These are phyloP conservation scores for Cladophialophora chaetospira DNA, from an alignment of 2,329 filamentous ascomycete species.

Conservation along the genomic window DNA sequence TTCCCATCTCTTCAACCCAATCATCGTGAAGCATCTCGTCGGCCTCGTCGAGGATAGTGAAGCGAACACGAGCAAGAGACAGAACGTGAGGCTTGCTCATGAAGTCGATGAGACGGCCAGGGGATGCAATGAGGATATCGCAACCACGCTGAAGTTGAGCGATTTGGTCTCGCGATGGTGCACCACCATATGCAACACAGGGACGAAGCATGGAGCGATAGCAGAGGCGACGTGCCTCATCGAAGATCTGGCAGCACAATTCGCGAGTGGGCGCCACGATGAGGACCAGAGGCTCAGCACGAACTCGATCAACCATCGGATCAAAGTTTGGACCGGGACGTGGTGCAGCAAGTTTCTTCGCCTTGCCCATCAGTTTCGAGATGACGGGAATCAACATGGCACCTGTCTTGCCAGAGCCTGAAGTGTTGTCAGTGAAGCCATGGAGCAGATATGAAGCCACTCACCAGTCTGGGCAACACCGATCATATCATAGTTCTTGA, in stretches of 20 bases:
- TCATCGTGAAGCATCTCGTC: conserved; percentile 84
- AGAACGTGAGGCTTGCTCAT: conserved; percentile 69
- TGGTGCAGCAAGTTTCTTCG: conserved; percentile 77
- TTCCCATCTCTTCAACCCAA: conserved; percentile 74
- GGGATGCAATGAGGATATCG: conserved; percentile 84
- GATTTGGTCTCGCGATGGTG: conserved; percentile 68
- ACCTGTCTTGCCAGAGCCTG: conserved; percentile 94
- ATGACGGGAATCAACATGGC: conserved; percentile 88
- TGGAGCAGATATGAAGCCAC: conserved; percentile 30
- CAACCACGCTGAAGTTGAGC: conserved; percentile 78
- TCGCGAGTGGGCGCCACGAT: conserved; percentile 86
- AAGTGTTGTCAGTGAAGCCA: not conserved
- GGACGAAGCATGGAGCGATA: conserved; percentile 95
- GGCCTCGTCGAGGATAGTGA: conserved; percentile 83
- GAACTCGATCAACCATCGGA: conserved; percentile 54
- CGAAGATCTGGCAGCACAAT: conserved; percentile 90
- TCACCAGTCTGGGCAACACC: conserved; percentile 90
- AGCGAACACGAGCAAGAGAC: conserved; percentile 74
- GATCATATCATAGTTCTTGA: conserved; percentile 77
- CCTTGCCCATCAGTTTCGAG: conserved; percentile 93
- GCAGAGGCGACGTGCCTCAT: conserved; percentile 87
- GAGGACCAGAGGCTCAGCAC: conserved; percentile 84
- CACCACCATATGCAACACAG: conserved; percentile 85
- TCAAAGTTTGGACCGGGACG: conserved; percentile 65
- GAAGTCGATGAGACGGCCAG: conserved; percentile 82